A percentile compares a stretch with the other conserved stretches of the same genome.
phyloP scores from a whole-genome alignment of 2,329 filamentous ascomycete genomes.

The Coniochaeta sp. region DNA sequence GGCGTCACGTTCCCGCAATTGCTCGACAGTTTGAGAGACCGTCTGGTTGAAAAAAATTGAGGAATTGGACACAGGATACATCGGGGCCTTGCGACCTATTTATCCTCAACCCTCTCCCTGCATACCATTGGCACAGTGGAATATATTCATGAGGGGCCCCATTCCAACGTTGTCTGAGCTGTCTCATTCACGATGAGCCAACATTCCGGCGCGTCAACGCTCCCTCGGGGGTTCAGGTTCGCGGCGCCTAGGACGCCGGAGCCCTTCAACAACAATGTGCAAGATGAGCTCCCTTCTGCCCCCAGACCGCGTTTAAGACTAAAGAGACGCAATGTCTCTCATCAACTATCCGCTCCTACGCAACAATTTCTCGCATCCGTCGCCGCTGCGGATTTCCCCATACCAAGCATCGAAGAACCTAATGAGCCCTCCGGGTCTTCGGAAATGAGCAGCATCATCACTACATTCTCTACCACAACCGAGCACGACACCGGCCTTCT shows the following conservation, averaged over 20 bases:
- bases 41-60: neutral
- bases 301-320: conserved; percentile 47
- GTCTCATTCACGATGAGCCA: conserved; percentile 35
- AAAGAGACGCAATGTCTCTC: conserved; percentile 46
- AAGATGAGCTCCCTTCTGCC: conserved; percentile 37
- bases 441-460: neutral
- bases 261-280: conserved; percentile 29
- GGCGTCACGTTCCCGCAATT: neutral
- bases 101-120: neutral
- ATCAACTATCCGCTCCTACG: conserved; percentile 48
- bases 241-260: conserved; percentile 44
- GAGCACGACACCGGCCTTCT: conserved; percentile 18
- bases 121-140: neutral
- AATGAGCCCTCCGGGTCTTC: conserved; percentile 16
- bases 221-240: conserved; percentile 35
- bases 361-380: conserved; percentile 62
- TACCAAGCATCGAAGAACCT: conserved; percentile 58
- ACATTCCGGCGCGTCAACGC: conserved; percentile 35
- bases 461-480: conserved; percentile 11
- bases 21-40: too few species aligned
- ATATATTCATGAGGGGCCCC: neutral
- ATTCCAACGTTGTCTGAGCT: conserved; percentile 1
- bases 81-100: neutral
- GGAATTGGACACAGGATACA: neutral
- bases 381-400: conserved; percentile 55